These are phyloP conservation scores for Hypocrella siamensis DNA, from an alignment of 2,329 filamentous ascomycete species.

Conservation along the genomic window DNA sequence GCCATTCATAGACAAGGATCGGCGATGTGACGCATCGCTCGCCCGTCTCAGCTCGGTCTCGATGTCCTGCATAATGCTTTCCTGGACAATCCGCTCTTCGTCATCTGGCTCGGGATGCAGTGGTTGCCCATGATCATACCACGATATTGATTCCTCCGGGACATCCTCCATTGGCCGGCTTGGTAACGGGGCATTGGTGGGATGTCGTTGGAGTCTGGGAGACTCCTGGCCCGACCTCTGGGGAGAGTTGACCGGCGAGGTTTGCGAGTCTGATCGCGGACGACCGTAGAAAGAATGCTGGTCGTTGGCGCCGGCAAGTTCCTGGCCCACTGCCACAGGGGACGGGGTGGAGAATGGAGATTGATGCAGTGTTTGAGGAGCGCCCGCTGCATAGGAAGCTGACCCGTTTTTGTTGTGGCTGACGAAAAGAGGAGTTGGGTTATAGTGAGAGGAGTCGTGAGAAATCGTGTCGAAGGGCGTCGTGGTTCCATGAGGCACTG, in stretches of 20 bases:
- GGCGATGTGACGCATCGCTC: constrained; percentile 15
- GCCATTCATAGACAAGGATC: constrained; percentile 28
- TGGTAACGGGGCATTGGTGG: constrained; percentile 44
- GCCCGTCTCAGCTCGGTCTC: constrained; percentile 33
- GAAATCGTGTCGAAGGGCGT: constrained; percentile 13
- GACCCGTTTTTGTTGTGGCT: constrained; percentile 10
- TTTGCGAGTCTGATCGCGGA: constrained; percentile 32
- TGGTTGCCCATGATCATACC: constrained; percentile 20
- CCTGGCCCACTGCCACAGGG: constrained; percentile 36
- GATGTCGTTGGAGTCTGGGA: constrained; percentile 36
- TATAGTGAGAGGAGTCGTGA: constrained; percentile 21
- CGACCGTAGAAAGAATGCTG: constrained; percentile 28
- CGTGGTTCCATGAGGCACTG: constrained; percentile 11
- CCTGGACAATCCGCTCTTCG: constrained; percentile 27
- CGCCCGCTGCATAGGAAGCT: constrained; percentile 17
- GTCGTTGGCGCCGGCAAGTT: constrained; percentile 30
- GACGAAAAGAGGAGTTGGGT: constrained; percentile 12
- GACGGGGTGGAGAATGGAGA: constrained; percentile 35
- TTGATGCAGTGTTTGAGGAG: constrained; percentile 10
- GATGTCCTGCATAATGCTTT: constrained; percentile 42
- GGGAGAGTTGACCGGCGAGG: constrained; percentile 30
- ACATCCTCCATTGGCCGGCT: constrained; percentile 31
- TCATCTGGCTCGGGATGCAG: constrained; percentile 11
- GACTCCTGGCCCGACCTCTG: constrained; percentile 24
- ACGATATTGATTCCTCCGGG: constrained; percentile 25